Evolutionary conservation across 257 asterid species (phyloP), one percentile per base, ranked within the genome.

Genomic region (Misopates orontium): DNA sequence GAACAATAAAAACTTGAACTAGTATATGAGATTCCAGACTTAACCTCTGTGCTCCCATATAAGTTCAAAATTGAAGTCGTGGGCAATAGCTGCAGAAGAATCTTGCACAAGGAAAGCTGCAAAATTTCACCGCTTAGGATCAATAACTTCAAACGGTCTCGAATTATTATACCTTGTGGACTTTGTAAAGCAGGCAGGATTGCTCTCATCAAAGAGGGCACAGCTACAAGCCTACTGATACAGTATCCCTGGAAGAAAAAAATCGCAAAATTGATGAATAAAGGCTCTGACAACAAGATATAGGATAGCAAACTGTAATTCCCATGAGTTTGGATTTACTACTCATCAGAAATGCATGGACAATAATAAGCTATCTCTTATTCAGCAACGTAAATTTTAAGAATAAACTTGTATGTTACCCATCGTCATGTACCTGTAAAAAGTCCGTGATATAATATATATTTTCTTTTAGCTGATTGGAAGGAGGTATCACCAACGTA

Each of bases 11-110:
- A 62, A 57, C 66, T 67, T 66, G 53, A 20, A 65, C n/a, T 40
- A 69, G 59, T 25, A 56, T 19, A 25, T 15, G 57, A 45, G 74
- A 50, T 62, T 47, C 64, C 45, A 68, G 31, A 71, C 68, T 85
- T 83, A 63, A 93, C 98, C 98, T 89, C 98, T 21, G 98, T 89
- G 84, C 98, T 89, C 67, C 98, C 98, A 65, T 93, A 93, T 66
- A 90, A 73, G 82, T 93, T 93, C 79, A 90, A 83, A 74, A 93
- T 70, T 57, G 74, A 64, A 65, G 95, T 87, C 74, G 65, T 72
- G 45, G 98, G 98, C 58, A 93, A 85, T 71, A 87, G 62, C 78
- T 80, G 75, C 78, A 77, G 73, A 79, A 93, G 91, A 75, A 41
- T 77, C 78, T 77, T 68, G 80, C 86, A 84, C 78, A 89, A 75